phyloP scores from a whole-genome alignment of 164 flowering plant genomes.

The Annona cherimola region DNA sequence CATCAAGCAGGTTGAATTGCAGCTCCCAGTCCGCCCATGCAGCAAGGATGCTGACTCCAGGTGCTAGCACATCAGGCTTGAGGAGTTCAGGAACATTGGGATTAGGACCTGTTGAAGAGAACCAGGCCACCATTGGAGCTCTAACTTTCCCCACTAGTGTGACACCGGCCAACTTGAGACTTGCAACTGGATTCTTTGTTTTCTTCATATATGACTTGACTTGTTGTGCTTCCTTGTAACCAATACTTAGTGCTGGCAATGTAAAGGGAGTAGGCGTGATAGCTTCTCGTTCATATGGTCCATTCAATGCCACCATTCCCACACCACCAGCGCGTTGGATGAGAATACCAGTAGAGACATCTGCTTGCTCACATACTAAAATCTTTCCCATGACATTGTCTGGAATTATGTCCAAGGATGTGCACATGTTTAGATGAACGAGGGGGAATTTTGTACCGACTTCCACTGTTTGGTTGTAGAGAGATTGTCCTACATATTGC shows the following conservation, averaged over 20 bases:
- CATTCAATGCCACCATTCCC: conserved; percentile 1
- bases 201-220: not conserved
- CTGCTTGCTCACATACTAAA: not conserved
- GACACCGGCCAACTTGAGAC: not conserved
- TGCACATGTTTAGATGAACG: not conserved
- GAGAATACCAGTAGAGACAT: not conserved
- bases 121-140: conserved; percentile 5
- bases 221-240: not conserved
- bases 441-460: not conserved
- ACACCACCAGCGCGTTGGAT: conserved; percentile 10
- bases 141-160: not conserved
- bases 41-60: conserved; percentile 12
- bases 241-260: conserved; percentile 1
- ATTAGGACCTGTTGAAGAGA: conserved; percentile 13
- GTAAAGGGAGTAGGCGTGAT: not conserved
- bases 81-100: not conserved
- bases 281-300: not conserved
- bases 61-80: conserved; percentile 9
- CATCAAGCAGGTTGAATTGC: conserved; percentile 5
- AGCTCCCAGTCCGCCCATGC: conserved; percentile 2
- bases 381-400: conserved; percentile 14
- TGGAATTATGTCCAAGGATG: not conserved
- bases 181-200: not conserved
- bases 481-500: not conserved
- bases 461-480: conserved; percentile 1